Evolutionary conservation across 352 stramenopile species (phyloP).

Genomic region (Globisporangium carolinianum): DNA sequence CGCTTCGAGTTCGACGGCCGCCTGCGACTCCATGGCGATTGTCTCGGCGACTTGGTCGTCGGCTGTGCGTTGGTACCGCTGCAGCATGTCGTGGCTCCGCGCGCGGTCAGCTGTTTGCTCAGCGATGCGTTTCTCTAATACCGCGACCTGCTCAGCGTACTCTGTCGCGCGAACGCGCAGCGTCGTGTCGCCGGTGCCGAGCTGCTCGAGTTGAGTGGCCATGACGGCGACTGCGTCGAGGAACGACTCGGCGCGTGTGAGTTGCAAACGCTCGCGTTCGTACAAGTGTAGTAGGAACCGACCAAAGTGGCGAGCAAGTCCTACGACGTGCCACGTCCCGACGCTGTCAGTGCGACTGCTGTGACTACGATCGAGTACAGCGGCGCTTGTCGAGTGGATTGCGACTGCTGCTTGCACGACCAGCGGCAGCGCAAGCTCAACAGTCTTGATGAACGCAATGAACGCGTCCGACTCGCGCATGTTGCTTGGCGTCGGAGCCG

Average conservation of each 20-base stretch:
- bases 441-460: slow-evolving; percentile 12
- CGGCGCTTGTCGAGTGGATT: slow-evolving; percentile 15
- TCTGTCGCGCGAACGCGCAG: slow-evolving; percentile 8
- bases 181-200: slow-evolving; percentile 22
- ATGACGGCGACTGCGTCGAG: slow-evolving; percentile 23
- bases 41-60: slow-evolving; percentile 61
- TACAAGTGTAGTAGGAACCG: slow-evolving; percentile 16
- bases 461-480: slow-evolving; percentile 10
- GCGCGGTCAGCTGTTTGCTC: slow-evolving; percentile 42
- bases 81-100: slow-evolving; percentile 47
- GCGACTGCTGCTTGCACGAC: slow-evolving; percentile 16
- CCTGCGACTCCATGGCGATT: slow-evolving; percentile 52
- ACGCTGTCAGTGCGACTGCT: not conserved
- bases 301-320: slow-evolving; percentile 15
- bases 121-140: slow-evolving; percentile 16
- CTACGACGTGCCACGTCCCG: slow-evolving; percentile 7
- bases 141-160: slow-evolving; percentile 24
- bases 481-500: not conserved
- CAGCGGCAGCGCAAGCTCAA: slow-evolving; percentile 18
- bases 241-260: slow-evolving; percentile 16
- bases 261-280: slow-evolving; percentile 2
- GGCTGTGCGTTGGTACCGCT: slow-evolving; percentile 42
- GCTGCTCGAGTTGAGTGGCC: slow-evolving; percentile 31
- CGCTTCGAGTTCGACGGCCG: slow-evolving; percentile 46
- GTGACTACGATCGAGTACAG: not conserved